Base-by-base conservation (phyloP, 805 yeast species). In the Yamadazyma kitorensis region DNA sequence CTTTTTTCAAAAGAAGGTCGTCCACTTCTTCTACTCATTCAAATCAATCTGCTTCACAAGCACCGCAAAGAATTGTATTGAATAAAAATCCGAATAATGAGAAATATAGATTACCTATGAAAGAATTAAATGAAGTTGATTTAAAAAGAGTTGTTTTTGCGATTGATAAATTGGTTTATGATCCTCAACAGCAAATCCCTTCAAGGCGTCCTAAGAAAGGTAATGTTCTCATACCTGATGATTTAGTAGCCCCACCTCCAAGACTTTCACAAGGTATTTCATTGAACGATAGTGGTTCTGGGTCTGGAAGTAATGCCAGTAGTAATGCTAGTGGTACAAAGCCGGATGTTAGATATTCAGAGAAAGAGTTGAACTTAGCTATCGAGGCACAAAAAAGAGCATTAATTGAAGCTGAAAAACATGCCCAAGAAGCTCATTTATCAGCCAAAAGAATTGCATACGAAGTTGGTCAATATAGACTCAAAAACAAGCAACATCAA, bases 101-200 rank as follows among this genome's bases (percentile, higher is more conserved):
- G 17, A 43, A 53, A n/a, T 36, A 59, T 14, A 70, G 68, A 5
- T 44, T 65, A 1, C 38, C 42, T 4, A n/a, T 43, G 3, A 40
- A 43, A 23, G 61, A 52, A 21, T 43, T 61, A 10, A 48, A 66
- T 53, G 45, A 42, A 5, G 47, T 61, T 5, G 53, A 57, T 11
- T 61, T 85, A 53, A 71, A 75, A 43, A 66, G 89, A 41, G 95
- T 87, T 4, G 72, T 78, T 0, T 89, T 89, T 57, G 87, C 93
- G 0, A 70, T 86, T 4, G 84, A 84, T 32, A 77, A 81, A 33
- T 74, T 87, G 41, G 70, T 69, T 0, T 69, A 68, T 41, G 96
- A 89, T 56, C 97, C 97, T 2, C 81, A 76, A 45, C 82, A 76
- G 47, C 82, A 76, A 48, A 75, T 76, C 31, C 82, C 82, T 0